phyloP scores from a whole-genome alignment of 257 asterid genomes.

The Rubia yunnanensis region DNA sequence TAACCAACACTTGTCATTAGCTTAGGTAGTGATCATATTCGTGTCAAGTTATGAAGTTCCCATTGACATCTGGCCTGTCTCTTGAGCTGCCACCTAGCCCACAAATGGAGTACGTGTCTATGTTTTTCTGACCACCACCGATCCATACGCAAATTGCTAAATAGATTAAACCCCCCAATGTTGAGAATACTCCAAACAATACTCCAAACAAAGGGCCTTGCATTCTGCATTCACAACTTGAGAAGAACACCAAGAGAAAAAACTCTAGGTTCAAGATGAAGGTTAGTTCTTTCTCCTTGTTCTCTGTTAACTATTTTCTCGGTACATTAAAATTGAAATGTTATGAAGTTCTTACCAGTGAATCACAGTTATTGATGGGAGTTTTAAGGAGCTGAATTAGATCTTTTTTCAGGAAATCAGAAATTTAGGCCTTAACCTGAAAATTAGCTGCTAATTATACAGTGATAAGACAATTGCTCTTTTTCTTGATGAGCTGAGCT shows the following conservation, averaged over 20 bases:
- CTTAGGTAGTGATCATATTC: neutral
- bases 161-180: neutral
- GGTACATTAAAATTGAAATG: neutral
- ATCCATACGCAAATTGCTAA: neutral
- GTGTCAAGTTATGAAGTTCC: constrained; percentile 12
- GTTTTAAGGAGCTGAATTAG: neutral
- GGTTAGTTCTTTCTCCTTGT: neutral
- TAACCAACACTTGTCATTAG: constrained; percentile 4
- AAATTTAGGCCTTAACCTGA: neutral
- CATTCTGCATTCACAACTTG: too few species aligned
- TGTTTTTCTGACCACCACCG: neutral
- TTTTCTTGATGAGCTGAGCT: neutral
- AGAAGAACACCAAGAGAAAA: neutral
- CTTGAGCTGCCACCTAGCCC: constrained; percentile 1
- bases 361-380: too few species aligned
- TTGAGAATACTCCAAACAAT: neutral
- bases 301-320: neutral
- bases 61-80: constrained; percentile 5
- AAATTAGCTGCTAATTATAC: neutral
- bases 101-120: constrained; percentile 12
- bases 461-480: neutral
- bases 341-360: neutral
- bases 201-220: neutral
- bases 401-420: neutral
- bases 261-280: constrained; percentile 8